Evolutionary conservation across 73 alveolate species (phyloP), one percentile per base, ranked within the genome.

Genomic region (Loxodes magnus): DNA sequence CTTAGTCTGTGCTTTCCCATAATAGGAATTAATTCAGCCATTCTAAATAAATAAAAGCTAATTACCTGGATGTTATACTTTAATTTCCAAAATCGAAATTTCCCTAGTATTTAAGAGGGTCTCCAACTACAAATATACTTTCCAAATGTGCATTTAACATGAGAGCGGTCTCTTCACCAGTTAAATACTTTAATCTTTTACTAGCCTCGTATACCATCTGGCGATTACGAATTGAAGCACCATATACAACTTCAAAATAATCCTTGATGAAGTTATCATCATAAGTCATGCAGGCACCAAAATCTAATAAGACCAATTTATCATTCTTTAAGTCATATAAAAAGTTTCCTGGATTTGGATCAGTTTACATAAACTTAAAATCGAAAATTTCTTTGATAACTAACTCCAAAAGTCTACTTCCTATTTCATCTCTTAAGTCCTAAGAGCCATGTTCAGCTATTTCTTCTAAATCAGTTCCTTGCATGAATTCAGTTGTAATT

Each of bases 311-410:
- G 36, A 58, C 53, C 5, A 79, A 55, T 24, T 56, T 46, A 9
- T 64, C 30, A 23, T 28, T 50, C 17, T 67, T 27, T 2, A 37
- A 36, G 25, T 72, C 88, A 39, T 66, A 79, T 46, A 61, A 50
- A 74, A 64, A 79, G 42, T 79, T 79, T 2, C 84, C 93, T 3
- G 93, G 93, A 35, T 79, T 79, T 0, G 93, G 93, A 58, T 79
- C 93, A 29, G 93, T 79, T 44, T 79, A 70, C 93, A 79, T 79
- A 58, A 57, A 57, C 33, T 59, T 74, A 64, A 56, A 74, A 16
- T 65, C 82, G 50, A 79, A 79, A 6, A 79, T 54, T 35, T 79
- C 93, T 48, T 70, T 69, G 21, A 79, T 52, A 50, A 80, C 57
- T 10, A 79, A 63, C 23, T 58, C 52, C 19, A 79, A 52, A 6